Evolutionary conservation across 2,329 filamentous ascomycete genomes (phyloP).

Genomic region (Rugonectria rugulosa): DNA sequence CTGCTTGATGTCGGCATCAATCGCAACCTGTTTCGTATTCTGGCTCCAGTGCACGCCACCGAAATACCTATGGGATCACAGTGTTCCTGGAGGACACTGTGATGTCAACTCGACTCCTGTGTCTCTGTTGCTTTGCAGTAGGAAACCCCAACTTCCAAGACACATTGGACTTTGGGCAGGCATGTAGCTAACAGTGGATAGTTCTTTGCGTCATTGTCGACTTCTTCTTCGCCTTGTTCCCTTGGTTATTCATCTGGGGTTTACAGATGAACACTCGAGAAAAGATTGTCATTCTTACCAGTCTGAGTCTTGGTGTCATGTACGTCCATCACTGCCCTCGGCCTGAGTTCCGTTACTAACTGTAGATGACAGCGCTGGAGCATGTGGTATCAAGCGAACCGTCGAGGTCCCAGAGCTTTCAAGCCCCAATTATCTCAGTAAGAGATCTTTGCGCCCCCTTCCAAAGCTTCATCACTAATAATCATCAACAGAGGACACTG

Average conservation of each 20-base stretch:
- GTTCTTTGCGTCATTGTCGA: slow-evolving; percentile 43
- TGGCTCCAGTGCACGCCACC: slow-evolving; percentile 30
- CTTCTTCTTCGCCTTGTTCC: slow-evolving; percentile 50
- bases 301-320: slow-evolving; percentile 54
- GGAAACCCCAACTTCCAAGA: not conserved
- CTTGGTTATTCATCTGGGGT: slow-evolving; percentile 54
- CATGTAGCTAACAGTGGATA: not conserved
- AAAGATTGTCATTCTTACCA: slow-evolving; percentile 51
- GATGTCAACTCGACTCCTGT: slow-evolving; percentile 28
- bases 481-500: slow-evolving; percentile 42
- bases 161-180: not conserved
- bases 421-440: slow-evolving; percentile 32
- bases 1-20: slow-evolving; percentile 27
- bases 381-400: slow-evolving; percentile 40
- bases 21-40: slow-evolving; percentile 24
- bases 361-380: slow-evolving; percentile 31
- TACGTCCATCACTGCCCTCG: slow-evolving; percentile 23
- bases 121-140: slow-evolving; percentile 33
- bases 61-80: slow-evolving; percentile 31
- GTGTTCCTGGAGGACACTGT: slow-evolving; percentile 25
- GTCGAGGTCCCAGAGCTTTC: slow-evolving; percentile 41
- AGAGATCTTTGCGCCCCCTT: not conserved
- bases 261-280: slow-evolving; percentile 54
- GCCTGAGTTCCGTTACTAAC: not conserved
- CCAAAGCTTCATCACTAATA: not conserved